Conservation (phyloP, 192 early-diverging fungal species). For the Umbelopsis sp. region DNA sequence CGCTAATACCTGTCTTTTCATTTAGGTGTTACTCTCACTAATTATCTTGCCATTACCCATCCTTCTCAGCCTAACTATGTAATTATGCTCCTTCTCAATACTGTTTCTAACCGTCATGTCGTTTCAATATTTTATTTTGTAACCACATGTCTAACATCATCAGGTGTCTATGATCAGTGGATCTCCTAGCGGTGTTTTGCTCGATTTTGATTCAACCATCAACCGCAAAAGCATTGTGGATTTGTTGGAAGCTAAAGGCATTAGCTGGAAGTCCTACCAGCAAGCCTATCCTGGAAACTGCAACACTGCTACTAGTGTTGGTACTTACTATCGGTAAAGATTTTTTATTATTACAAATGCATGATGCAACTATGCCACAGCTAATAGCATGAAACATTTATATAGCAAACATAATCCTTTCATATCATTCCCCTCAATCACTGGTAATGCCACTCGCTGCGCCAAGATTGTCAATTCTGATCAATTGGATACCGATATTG, state of each 20-base stretch:
- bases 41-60: slow-evolving; percentile 35
- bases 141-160: slow-evolving; percentile 4
- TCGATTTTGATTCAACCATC: slow-evolving; percentile 49
- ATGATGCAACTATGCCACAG: neutral
- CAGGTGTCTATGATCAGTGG: slow-evolving; percentile 44
- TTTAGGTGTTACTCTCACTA: slow-evolving; percentile 31
- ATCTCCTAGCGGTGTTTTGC: slow-evolving; percentile 33
- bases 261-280: slow-evolving; percentile 64
- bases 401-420: slow-evolving; percentile 78
- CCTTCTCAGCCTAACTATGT: slow-evolving; percentile 42
- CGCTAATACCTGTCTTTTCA: neutral
- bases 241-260: slow-evolving; percentile 54
- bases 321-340: slow-evolving; percentile 9
- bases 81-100: neutral
- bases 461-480: slow-evolving; percentile 61
- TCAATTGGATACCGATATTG: slow-evolving; percentile 59
- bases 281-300: slow-evolving; percentile 51
- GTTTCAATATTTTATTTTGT: neutral
- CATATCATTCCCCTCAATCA: slow-evolving; percentile 58
- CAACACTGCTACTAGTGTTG: slow-evolving; percentile 2
- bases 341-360: neutral
- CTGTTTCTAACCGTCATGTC: neutral
- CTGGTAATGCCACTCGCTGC: slow-evolving; percentile 57
- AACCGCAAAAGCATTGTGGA: slow-evolving; percentile 47
- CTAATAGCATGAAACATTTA: neutral